A percentile compares a stretch with the other conserved stretches of the same genome.
phyloP scores from a whole-genome alignment of 169 alveolate species.

The Plasmodium vivax region DNA sequence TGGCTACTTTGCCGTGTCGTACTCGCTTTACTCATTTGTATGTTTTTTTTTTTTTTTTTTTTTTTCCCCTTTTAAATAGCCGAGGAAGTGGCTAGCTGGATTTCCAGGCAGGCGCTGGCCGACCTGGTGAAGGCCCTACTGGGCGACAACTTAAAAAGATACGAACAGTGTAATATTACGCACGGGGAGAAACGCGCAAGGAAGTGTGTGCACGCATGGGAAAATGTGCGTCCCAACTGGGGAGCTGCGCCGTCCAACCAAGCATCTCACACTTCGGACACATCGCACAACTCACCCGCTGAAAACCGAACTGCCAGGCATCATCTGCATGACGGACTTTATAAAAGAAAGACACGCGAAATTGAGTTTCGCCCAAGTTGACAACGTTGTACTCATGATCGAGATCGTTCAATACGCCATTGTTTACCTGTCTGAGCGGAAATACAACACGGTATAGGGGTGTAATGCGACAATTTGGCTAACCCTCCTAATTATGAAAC shows the following conservation, averaged over 20 bases:
- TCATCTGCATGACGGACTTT: conserved; percentile 24
- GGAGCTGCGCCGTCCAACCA: neutral
- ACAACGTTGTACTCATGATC: conserved; percentile 46
- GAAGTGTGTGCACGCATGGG: neutral
- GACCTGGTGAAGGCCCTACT: conserved; percentile 41
- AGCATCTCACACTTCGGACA: neutral
- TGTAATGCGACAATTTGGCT: neutral
- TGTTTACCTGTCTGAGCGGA: conserved; percentile 32
- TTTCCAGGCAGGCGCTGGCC: conserved; percentile 61
- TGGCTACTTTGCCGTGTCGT: neutral
- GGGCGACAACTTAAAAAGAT: conserved; percentile 20
- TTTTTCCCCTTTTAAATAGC: conserved; percentile 14
- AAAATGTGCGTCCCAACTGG: neutral
- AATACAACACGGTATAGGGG: conserved; percentile 30
- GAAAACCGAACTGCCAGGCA: conserved; percentile 27
- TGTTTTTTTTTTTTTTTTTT: neutral
- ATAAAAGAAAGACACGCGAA: conserved; percentile 33
- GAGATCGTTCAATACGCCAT: conserved; percentile 63
- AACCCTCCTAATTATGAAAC: neutral
- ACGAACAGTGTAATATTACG: conserved; percentile 46
- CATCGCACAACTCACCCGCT: neutral
- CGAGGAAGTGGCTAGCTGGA: conserved; percentile 64
- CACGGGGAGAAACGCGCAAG: neutral
- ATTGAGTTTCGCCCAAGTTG: conserved; percentile 55
- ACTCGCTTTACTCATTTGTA: neutral